Percentiles rank a stretch among this genome's conserved stretches.
Evolutionary conservation across 75 land plant genomes (phyloP).

Genomic region (Sequoia sempervirens): DNA sequence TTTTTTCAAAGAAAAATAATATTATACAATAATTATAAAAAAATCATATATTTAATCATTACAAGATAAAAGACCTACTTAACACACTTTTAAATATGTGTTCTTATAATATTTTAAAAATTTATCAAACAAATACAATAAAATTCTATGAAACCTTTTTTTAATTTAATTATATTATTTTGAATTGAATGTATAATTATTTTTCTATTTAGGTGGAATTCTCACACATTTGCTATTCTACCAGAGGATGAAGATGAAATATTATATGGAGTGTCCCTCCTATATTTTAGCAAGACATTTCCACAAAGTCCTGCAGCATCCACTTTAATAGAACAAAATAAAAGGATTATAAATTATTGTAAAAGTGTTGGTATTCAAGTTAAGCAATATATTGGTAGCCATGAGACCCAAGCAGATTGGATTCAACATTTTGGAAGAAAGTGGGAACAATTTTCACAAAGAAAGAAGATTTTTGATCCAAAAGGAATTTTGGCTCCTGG

Average conservation of each 20-base stretch:
- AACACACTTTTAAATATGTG: too few species aligned
- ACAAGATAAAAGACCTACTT: too few species aligned
- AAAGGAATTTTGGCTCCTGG: conserved; percentile 18
- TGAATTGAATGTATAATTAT: not conserved
- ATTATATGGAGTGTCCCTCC: conserved; percentile 13
- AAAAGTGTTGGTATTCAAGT: not conserved
- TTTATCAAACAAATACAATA: too few species aligned
- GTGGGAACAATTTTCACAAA: conserved; percentile 7
- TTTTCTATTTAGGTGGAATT: conserved; percentile 16
- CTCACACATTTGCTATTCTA: conserved; percentile 1
- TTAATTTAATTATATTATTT: not conserved
- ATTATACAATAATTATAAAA: too few species aligned
- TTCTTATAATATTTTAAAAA: too few species aligned
- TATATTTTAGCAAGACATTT: conserved; percentile 7
- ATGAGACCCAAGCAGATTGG: conserved; percentile 10
- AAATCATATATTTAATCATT: too few species aligned
- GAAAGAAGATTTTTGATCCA: conserved; percentile 18
- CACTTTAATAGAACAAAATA: conserved; percentile 6
- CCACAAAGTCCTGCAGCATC: not conserved
- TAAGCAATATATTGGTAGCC: conserved; percentile 18
- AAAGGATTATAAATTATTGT: conserved; percentile 3
- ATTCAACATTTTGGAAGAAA: conserved; percentile 15
- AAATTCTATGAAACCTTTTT: not conserved
- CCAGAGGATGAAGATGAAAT: not conserved
- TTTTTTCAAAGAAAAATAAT: too few species aligned